Conservation (phyloP, 2,329 filamentous ascomycete genomes). For the Alternaria dauci region DNA sequence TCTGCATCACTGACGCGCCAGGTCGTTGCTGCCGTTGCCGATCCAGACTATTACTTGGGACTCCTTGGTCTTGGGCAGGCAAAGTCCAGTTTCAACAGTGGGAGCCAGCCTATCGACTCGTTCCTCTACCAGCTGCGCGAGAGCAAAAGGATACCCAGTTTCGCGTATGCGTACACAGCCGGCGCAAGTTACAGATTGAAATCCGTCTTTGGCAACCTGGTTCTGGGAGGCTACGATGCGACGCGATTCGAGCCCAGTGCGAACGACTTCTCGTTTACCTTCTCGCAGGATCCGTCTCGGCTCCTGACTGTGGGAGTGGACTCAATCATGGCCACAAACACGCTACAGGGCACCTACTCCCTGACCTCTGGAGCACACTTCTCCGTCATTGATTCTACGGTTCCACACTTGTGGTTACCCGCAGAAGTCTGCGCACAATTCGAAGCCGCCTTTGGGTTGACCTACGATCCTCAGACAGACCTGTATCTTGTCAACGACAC, state of each 20-base stretch:
- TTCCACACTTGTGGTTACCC: constrained; percentile 54
- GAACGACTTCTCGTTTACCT: constrained; percentile 45
- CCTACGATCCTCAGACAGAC: constrained; percentile 48
- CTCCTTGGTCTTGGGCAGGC: constrained; percentile 41
- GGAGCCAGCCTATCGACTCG: constrained; percentile 36
- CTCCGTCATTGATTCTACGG: constrained; percentile 53
- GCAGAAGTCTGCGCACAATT: constrained; percentile 51
- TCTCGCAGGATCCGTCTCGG: constrained; percentile 41
- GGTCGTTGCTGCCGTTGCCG: constrained; percentile 42
- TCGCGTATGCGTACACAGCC: constrained; percentile 49
- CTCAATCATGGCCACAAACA: constrained; percentile 45
- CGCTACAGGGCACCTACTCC: constrained; percentile 46
- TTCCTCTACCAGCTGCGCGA: constrained; percentile 43
- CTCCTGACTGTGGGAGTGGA: constrained; percentile 46
- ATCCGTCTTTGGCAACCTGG: constrained; percentile 47
- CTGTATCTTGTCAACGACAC: constrained; percentile 53
- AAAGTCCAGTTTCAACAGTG: constrained; percentile 41
- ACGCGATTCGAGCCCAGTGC: constrained; percentile 45
- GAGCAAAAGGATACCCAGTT: constrained; percentile 42
- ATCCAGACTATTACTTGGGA: constrained; percentile 43
- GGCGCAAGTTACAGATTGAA: constrained; percentile 47
- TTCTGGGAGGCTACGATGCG: constrained; percentile 54
- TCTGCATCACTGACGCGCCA: constrained; percentile 37
- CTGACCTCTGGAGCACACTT: constrained; percentile 43
- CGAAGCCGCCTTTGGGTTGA: constrained; percentile 51